These are phyloP conservation scores for Vitis amurensis DNA, from an alignment of 164 flowering plant genomes.

Conservation along the genomic window DNA sequence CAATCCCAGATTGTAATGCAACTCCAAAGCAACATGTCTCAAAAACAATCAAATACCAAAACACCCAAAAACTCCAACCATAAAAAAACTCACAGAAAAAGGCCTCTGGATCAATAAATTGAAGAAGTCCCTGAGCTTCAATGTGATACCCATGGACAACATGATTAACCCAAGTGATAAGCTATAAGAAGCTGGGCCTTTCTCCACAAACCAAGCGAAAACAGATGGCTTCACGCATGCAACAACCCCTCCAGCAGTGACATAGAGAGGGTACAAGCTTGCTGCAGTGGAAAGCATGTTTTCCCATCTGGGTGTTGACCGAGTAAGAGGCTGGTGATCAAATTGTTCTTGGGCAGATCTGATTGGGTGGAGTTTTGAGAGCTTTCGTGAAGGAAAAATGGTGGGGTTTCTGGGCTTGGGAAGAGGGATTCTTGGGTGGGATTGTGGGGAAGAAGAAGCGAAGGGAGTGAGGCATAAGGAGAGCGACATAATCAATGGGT, in stretches of 20 bases:
- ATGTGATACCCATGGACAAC: constrained; percentile 79
- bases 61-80: not conserved
- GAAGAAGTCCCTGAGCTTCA: constrained; percentile 63
- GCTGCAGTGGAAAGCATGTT: constrained; percentile 46
- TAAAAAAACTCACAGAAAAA: constrained; percentile 54
- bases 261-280: constrained; percentile 76
- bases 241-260: constrained; percentile 62
- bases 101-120: constrained; percentile 58
- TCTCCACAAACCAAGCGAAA: constrained; percentile 71
- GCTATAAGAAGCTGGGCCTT: constrained; percentile 66
- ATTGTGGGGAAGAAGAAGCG: constrained; percentile 6
- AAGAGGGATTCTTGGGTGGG: constrained; percentile 14
- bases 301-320: constrained; percentile 52
- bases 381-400: constrained; percentile 6
- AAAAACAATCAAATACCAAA: not conserved
- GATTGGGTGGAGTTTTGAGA: constrained; percentile 1
- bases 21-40: not conserved
- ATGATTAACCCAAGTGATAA: constrained; percentile 70
- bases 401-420: constrained; percentile 14
- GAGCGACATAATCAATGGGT: constrained; percentile 20
- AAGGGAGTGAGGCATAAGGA: constrained; percentile 2
- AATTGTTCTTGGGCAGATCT: constrained; percentile 20
- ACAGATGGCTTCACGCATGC: constrained; percentile 73
- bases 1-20: not conserved
- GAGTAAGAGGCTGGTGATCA: constrained; percentile 13